Evolutionary conservation across 129 eudicot species (phyloP), one percentile per base, ranked within the genome.

Genomic region (Deinandra increscens): DNA sequence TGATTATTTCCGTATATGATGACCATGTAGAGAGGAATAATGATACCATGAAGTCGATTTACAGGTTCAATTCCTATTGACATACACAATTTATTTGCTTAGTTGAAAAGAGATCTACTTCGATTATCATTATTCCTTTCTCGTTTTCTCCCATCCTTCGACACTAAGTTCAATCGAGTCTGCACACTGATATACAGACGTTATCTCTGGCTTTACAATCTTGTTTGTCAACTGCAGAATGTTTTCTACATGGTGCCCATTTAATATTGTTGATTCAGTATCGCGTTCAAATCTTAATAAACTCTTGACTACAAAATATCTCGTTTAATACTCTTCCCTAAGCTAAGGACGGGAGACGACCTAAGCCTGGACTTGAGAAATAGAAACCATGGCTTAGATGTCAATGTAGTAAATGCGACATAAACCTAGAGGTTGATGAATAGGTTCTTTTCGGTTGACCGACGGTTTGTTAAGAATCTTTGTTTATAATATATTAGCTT

Each of bases 1-100:
- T 64, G 56, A n/a, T 13, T n/a, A n/a, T n/a, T n/a, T 13, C 46
- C 45, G 62, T 59, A 68, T 19, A 38, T 20, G 72, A 39, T 12
- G 26, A 66, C 37, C 60, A 60, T 71, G 68, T 78, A 64, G 58
- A 73, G 36, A 67, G 44, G 46, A 67, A 48, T 31, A 19, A 38
- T 31, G 53, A 54, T 33, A 29, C 51, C 10, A 49, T 34, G 53
- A 34, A 29, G 59, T n/a, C 17, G 6, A 59, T 38, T 70, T 43
- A 56, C 58, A 70, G 37, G 39, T 58, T 42, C 68, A 60, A 48
- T 59, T 39, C 10, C 15, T 62, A 7, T 62, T 37, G 26, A 0
- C 66, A 61, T 8, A 60, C 46, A 10, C 67, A 62, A 36, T n/a
- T 62, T 34, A 17, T 37, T 62, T 33, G 29, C 37, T 0, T 54